A percentile compares a stretch with the other conserved stretches of the same genome.
These are phyloP conservation scores for Fusarium subtropicale DNA, from an alignment of 2,329 filamentous ascomycete genomes.

Conservation along the genomic window DNA sequence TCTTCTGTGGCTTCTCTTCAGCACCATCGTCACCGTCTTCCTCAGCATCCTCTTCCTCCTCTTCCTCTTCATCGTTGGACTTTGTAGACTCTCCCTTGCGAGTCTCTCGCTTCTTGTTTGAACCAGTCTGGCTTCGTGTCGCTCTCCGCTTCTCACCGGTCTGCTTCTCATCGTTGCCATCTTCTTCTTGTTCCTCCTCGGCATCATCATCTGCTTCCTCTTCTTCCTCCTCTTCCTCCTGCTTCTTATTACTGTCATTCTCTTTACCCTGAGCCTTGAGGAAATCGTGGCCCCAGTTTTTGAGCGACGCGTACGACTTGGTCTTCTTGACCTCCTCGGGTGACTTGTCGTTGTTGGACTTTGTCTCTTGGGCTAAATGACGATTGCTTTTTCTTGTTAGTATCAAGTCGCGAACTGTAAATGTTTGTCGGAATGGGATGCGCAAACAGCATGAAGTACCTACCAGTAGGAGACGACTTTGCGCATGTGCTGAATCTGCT, in stretches of 20 bases:
- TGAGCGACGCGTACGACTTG: slow-evolving; percentile 68
- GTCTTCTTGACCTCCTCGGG: slow-evolving; percentile 59
- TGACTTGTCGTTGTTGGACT: slow-evolving; percentile 65
- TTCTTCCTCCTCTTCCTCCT: slow-evolving; percentile 25
- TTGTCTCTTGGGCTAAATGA: slow-evolving; percentile 73
- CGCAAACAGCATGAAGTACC: not conserved
- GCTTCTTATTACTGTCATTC: slow-evolving; percentile 10
- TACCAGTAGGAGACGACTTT: slow-evolving; percentile 71
- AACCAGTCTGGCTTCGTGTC: slow-evolving; percentile 36
- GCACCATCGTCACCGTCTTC: slow-evolving; percentile 28
- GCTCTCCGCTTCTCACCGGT: slow-evolving; percentile 46
- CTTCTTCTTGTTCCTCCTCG: slow-evolving; percentile 16
- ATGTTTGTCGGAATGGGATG: too few species aligned
- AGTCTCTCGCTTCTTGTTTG: slow-evolving; percentile 52
- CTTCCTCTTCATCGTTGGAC: slow-evolving; percentile 30
- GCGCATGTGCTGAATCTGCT: slow-evolving; percentile 68
- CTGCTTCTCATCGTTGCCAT: slow-evolving; percentile 34
- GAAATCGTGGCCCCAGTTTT: slow-evolving; percentile 71
- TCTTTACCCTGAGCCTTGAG: slow-evolving; percentile 54
- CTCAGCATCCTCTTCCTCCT: slow-evolving; percentile 18
- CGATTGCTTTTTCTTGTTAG: slow-evolving; percentile 59
- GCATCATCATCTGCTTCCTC: slow-evolving; percentile 21
- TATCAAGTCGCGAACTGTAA: not conserved
- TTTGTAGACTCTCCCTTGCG: slow-evolving; percentile 40
- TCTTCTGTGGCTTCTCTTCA: slow-evolving; percentile 17